Evolutionary conservation across 2,329 filamentous ascomycete species (phyloP).

Genomic region (Boeremia lycopersici): DNA sequence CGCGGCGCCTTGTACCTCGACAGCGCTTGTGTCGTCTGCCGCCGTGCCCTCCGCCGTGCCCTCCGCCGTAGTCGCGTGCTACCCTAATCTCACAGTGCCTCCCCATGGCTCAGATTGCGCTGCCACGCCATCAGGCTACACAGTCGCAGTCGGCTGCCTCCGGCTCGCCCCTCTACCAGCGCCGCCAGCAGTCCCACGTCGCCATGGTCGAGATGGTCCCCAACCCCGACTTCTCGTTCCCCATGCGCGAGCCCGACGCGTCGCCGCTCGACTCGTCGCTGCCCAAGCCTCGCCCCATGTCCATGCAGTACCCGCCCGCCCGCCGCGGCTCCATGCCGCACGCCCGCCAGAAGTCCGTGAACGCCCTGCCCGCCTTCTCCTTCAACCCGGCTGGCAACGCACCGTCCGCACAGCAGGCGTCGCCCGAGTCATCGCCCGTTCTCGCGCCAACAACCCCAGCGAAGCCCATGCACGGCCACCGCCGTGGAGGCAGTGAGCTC

Average conservation of each 20-base stretch:
- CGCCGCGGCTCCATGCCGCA: constrained; percentile 43
- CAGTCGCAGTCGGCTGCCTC: constrained; percentile 43
- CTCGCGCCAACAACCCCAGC: constrained; percentile 54
- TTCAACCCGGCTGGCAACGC: constrained; percentile 55
- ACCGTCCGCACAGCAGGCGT: constrained; percentile 33
- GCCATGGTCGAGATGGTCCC: constrained; percentile 52
- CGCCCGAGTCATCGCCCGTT: constrained; percentile 49
- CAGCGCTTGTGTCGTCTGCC: constrained; percentile 49
- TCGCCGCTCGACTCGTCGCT: constrained; percentile 37
- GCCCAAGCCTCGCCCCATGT: constrained; percentile 46
- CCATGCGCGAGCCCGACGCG: constrained; percentile 45
- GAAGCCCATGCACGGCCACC: constrained; percentile 64
- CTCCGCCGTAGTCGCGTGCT: constrained; percentile 30
- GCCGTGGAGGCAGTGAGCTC: constrained; percentile 83
- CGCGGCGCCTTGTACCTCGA: constrained; percentile 41
- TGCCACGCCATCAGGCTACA: constrained; percentile 50
- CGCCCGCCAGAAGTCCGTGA: constrained; percentile 50
- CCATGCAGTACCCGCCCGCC: constrained; percentile 44
- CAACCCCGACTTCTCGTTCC: constrained; percentile 58
- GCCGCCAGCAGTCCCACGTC: constrained; percentile 39
- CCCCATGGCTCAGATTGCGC: constrained; percentile 46
- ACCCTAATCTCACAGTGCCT: constrained; percentile 28
- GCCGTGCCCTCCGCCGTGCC: constrained; percentile 40
- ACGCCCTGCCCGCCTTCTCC: constrained; percentile 54
- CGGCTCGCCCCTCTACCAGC: constrained; percentile 47